Base-by-base conservation (phyloP, 2,329 filamentous ascomycete species). In the Didymella glomerata region DNA sequence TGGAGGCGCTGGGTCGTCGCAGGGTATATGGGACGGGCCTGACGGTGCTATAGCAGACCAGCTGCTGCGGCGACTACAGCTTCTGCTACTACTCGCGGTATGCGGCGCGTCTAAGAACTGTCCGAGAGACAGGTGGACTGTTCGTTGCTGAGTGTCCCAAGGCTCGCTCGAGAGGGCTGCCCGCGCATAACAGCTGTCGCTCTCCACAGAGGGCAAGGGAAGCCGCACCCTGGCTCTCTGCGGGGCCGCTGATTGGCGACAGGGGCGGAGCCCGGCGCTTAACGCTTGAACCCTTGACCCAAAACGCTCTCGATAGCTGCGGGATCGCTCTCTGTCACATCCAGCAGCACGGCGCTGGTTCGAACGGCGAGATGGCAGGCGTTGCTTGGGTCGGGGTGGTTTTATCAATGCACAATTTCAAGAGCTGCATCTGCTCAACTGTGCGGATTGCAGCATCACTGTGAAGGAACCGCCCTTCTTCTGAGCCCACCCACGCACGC, bases 11-110 rank as follows among this genome's bases (percentile, higher is more conserved):
- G 60, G 59, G 53, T 59, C 48, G 60, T 55, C 61, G 64, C 64
- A 51, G 60, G 57, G 53, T 56, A 51, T 60, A 53, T 57, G 48
- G 54, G 56, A 62, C 54, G 46, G 41, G 51, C 57, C 41, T 49
- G 52, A 42, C 32, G 58, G 56, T 44, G 51, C 51, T 54, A 64
- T 62, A 55, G 58, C 66, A 68, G 66, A 60, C 68, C 61, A 68
- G 70, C 65, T 69, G 68, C 67, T 41, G 47, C 56, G 49, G 57
- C 32, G 32, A 36, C 32, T 36, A n/a, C 32, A 36, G 16, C 32
- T n/a, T n/a, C 30, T 32, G 13, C 30, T 32, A 10, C 30, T 32
- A 3, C 32, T 42, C 20, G 28, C 42, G 20, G 20, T 14, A 40
- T 53, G 49, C 46, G 49, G 49, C 57, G 57, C 48, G 57, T 55